Conservation (phyloP, 208 protist species). For the Naegleria lovaniensis region DNA sequence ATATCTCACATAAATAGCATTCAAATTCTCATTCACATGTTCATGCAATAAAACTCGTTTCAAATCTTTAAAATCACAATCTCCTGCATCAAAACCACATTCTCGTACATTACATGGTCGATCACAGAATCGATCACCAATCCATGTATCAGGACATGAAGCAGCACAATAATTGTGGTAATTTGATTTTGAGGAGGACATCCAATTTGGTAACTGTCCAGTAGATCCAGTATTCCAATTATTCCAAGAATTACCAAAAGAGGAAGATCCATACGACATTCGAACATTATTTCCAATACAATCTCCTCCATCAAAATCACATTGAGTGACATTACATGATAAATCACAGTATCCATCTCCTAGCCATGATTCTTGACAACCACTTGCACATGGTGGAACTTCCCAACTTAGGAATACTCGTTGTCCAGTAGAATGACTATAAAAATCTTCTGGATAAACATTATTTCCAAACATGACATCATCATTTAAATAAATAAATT, state of each 20-base stretch:
- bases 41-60: background rate
- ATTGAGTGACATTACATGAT: slow-evolving; percentile 50
- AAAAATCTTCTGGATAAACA: slow-evolving; percentile 70
- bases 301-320: slow-evolving; percentile 65
- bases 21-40: background rate
- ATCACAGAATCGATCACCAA: slow-evolving; percentile 61
- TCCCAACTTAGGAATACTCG: slow-evolving; percentile 72
- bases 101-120: slow-evolving; percentile 33
- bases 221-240: background rate
- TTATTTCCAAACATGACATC: slow-evolving; percentile 69
- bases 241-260: background rate
- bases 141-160: slow-evolving; percentile 55
- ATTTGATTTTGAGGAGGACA: background rate
- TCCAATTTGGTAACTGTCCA: no score
- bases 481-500: slow-evolving; percentile 80
- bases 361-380: slow-evolving; percentile 48
- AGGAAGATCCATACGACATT: background rate
- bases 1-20: background rate
- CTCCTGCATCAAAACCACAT: slow-evolving; percentile 53
- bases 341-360: slow-evolving; percentile 66
- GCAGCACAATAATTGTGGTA: slow-evolving; percentile 28
- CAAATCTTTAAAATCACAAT: slow-evolving; percentile 47
- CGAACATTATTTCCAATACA: slow-evolving; percentile 42
- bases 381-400: slow-evolving; percentile 66
- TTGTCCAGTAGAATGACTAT: slow-evolving; percentile 48